A percentile compares a stretch with the other conserved stretches of the same genome.
Conservation (phyloP, 495 filamentous ascomycete species). For the Neurospora intermedia region DNA sequence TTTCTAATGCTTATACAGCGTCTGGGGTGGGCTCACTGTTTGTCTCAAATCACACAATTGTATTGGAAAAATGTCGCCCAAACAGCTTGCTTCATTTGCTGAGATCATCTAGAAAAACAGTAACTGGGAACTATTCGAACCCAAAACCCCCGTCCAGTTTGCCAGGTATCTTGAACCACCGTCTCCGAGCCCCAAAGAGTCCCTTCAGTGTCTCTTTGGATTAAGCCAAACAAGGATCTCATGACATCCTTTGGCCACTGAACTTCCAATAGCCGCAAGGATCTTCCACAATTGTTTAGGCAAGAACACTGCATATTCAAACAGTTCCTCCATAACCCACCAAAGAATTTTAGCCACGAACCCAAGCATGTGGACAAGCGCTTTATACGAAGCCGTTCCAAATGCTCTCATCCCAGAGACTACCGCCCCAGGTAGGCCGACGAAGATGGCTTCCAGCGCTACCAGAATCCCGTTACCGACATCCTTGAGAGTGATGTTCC, state of each 20-base stretch:
- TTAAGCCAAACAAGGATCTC: constrained; percentile 33
- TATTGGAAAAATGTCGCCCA: background rate
- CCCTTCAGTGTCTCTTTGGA: constrained; percentile 18
- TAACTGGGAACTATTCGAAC: background rate
- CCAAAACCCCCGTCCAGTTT: background rate
- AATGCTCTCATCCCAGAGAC: constrained; percentile 14
- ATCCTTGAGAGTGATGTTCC: constrained; percentile 26
- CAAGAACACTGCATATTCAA: constrained; percentile 21
- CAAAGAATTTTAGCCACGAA: constrained; percentile 17
- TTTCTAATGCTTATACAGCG: background rate
- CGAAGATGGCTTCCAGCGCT: constrained; percentile 22
- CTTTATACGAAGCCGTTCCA: constrained; percentile 13
- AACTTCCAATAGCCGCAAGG: constrained; percentile 16
- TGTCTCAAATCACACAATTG: background rate
- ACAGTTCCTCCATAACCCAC: constrained; percentile 14
- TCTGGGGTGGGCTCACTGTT: background rate
- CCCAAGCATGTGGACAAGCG: constrained; percentile 23
- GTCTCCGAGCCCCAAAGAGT: background rate
- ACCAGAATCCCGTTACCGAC: constrained; percentile 25
- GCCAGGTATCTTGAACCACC: background rate
- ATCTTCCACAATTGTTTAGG: constrained; percentile 27
- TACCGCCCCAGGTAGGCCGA: constrained; percentile 21
- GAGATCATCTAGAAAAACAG: background rate
- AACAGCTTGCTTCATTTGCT: background rate
- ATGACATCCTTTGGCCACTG: constrained; percentile 24